A percentile compares a stretch with the other conserved stretches of the same genome.
Conservation (phyloP, 192 early-diverging fungal species). For the Phlyctochytrium planicorne region DNA sequence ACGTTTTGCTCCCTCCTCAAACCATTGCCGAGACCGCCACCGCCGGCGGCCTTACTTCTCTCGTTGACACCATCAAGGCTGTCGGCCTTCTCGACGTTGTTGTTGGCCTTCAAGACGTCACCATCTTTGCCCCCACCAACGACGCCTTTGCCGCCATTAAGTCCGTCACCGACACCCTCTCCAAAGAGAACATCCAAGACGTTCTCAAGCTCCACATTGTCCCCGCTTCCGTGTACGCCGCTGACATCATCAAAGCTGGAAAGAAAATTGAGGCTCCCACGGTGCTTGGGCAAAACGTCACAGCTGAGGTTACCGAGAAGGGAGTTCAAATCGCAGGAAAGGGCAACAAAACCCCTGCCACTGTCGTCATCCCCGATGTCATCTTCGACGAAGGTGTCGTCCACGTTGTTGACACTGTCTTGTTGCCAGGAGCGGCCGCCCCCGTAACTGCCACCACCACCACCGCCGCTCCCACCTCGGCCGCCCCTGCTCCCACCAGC, state of each 20-base stretch:
- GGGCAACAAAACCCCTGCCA: slow-evolving; percentile 38
- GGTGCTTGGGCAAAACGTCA: slow-evolving; percentile 16
- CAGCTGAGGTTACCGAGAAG: slow-evolving; percentile 11
- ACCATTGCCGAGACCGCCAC: slow-evolving; percentile 17
- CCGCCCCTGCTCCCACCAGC: neutral
- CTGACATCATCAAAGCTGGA: slow-evolving; percentile 33
- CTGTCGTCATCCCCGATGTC: slow-evolving; percentile 39
- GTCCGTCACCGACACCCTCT: slow-evolving; percentile 22
- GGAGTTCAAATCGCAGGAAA: slow-evolving; percentile 31
- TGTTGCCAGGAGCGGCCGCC: slow-evolving; percentile 31
- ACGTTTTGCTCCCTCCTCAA: slow-evolving; percentile 38
- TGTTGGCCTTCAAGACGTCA: slow-evolving; percentile 29
- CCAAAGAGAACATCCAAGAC: slow-evolving; percentile 18
- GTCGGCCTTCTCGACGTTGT: slow-evolving; percentile 29
- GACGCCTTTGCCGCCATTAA: slow-evolving; percentile 37
- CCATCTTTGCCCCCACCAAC: slow-evolving; percentile 51
- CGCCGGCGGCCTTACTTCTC: slow-evolving; percentile 20
- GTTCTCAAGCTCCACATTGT: slow-evolving; percentile 44
- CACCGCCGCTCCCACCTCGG: neutral
- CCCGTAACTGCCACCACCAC: neutral
- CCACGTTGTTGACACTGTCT: slow-evolving; percentile 51
- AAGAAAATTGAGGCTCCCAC: slow-evolving; percentile 1
- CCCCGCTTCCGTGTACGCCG: slow-evolving; percentile 26
- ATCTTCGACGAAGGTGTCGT: slow-evolving; percentile 37
- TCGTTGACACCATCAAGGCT: slow-evolving; percentile 19